These are phyloP conservation scores for Sherardia arvensis DNA, from an alignment of 257 asterid species.

Conservation along the genomic window DNA sequence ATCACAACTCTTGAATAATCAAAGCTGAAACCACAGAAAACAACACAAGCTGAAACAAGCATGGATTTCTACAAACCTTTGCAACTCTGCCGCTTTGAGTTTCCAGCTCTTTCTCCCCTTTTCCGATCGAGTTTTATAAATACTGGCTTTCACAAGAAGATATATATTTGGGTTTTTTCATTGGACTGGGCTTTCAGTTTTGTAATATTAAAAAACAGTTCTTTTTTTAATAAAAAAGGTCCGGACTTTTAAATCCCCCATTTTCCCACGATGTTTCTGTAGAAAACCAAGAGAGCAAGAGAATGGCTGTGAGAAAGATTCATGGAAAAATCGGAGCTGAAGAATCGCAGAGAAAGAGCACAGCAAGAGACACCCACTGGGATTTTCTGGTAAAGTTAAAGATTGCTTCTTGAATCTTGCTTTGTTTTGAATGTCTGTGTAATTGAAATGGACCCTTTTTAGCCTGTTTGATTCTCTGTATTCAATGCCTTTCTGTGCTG, in stretches of 20 bases:
- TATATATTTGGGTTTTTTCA: too few relatives aligned
- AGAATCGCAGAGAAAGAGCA: conserved; percentile 9
- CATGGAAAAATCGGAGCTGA: conserved; percentile 3
- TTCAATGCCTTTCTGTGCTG: neutral
- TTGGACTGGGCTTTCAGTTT: too few relatives aligned
- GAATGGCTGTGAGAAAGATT: conserved; percentile 17
- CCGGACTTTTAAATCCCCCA: neutral
- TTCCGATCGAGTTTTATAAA: neutral
- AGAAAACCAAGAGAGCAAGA: neutral
- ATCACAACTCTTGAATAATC: neutral
- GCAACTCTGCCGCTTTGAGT: neutral
- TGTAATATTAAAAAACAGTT: too few relatives aligned
- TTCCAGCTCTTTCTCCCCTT: neutral
- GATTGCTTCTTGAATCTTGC: neutral
- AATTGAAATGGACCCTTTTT: neutral
- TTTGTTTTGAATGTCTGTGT: neutral
- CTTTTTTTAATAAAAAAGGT: too few relatives aligned
- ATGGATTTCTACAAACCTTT: neutral
- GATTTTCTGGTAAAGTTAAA: conserved; percentile 30
- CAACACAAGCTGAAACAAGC: neutral
- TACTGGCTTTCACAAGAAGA: too few relatives aligned
- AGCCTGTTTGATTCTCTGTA: neutral
- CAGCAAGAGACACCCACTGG: conserved; percentile 22
- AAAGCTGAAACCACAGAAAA: neutral
- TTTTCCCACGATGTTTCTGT: neutral